Evolutionary conservation across 2,329 filamentous ascomycete genomes (phyloP).

Genomic region (Pseudogymnoascus pannorum): DNA sequence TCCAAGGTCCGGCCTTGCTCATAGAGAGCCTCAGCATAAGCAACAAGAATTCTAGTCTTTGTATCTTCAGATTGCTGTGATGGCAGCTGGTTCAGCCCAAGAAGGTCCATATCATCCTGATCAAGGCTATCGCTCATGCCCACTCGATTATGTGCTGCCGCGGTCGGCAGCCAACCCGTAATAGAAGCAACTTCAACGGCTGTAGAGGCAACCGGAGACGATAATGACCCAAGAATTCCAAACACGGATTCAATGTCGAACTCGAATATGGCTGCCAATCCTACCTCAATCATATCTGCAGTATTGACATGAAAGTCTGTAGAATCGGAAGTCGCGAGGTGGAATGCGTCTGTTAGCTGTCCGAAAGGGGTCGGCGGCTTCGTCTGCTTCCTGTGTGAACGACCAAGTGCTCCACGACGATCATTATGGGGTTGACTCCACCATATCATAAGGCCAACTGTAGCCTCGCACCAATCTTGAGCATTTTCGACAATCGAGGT

Average conservation of each 20-base stretch:
- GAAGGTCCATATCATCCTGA: slow-evolving; percentile 75
- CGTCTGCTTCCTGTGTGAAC: slow-evolving; percentile 17
- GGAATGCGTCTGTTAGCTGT: slow-evolving; percentile 60
- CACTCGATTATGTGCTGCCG: slow-evolving; percentile 45
- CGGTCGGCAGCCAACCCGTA: slow-evolving; percentile 70
- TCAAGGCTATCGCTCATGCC: slow-evolving; percentile 59
- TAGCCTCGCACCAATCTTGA: slow-evolving; percentile 89
- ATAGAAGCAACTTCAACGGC: slow-evolving; percentile 79
- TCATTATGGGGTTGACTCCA: slow-evolving; percentile 75
- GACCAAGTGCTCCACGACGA: slow-evolving; percentile 21
- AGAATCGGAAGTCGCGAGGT: slow-evolving; percentile 53
- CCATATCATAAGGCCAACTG: slow-evolving; percentile 77
- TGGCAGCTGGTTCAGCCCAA: slow-evolving; percentile 51
- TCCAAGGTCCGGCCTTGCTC: slow-evolving; percentile 36
- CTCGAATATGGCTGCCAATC: slow-evolving; percentile 73
- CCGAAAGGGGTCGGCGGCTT: slow-evolving; percentile 30
- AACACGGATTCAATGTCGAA: slow-evolving; percentile 72
- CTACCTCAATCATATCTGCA: slow-evolving; percentile 69
- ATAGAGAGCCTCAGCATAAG: slow-evolving; percentile 65
- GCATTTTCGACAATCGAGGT: slow-evolving; percentile 69
- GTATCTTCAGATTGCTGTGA: slow-evolving; percentile 56
- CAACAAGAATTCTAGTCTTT: slow-evolving; percentile 71
- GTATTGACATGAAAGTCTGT: slow-evolving; percentile 73
- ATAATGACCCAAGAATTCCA: slow-evolving; percentile 70
- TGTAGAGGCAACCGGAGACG: slow-evolving; percentile 67